phyloP scores from a whole-genome alignment of 371 early-diverging fungal species.

The Mortierella sp. region DNA sequence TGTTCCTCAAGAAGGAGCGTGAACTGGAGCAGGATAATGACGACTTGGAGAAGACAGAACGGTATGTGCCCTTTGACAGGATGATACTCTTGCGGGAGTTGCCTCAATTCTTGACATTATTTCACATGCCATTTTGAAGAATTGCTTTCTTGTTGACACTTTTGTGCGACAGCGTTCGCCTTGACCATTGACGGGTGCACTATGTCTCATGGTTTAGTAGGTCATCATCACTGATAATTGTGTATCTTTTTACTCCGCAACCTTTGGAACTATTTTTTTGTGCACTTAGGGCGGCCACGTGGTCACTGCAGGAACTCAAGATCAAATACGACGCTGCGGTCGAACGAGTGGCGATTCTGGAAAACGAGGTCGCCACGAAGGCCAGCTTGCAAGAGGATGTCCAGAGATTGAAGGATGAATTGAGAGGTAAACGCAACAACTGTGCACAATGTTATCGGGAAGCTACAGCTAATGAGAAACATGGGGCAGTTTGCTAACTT shows the following conservation, averaged over 20 bases:
- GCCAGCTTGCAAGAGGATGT: constrained; percentile 78
- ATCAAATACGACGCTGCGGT: constrained; percentile 77
- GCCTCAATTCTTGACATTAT: neutral
- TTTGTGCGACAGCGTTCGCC: neutral
- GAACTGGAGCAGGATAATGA: constrained; percentile 87
- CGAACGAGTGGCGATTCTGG: constrained; percentile 76
- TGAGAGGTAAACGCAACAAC: constrained; percentile 76
- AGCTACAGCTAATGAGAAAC: neutral
- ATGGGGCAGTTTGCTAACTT: neutral
- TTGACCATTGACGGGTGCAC: neutral
- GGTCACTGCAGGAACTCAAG: constrained; percentile 80
- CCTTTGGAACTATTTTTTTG: neutral
- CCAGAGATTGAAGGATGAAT: constrained; percentile 85
- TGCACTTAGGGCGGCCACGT: constrained; percentile 70
- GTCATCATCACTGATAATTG: neutral
- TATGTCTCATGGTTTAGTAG: neutral
- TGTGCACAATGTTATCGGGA: too few relatives aligned
- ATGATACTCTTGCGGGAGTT: neutral
- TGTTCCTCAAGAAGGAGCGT: constrained; percentile 78
- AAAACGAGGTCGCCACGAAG: constrained; percentile 77
- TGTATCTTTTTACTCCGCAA: neutral
- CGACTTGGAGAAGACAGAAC: constrained; percentile 78
- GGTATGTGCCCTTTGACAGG: constrained; percentile 47
- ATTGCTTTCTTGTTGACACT: neutral
- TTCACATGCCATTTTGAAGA: constrained; percentile 11